Conservation (phyloP, 2,329 filamentous ascomycete species). For the Phialemonium atrogriseum region DNA sequence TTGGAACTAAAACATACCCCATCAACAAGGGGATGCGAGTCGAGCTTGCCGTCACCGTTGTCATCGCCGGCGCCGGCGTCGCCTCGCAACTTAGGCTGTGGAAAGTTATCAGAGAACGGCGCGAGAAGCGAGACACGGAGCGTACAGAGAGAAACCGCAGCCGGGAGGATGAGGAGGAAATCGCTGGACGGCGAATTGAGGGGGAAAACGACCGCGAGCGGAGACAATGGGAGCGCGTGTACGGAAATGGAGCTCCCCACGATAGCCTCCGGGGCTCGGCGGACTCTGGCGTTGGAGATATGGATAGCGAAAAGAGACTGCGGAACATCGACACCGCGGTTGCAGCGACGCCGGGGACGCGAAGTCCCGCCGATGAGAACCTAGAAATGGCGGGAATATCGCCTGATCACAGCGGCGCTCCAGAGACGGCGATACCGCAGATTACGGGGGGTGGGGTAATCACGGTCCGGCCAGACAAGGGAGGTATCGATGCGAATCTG, state of each 20-base stretch:
- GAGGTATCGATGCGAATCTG: conserved; percentile 27
- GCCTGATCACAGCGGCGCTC: conserved; percentile 23
- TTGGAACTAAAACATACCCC: conserved; percentile 70
- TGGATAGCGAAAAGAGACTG: conserved; percentile 35
- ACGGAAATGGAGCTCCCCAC: conserved; percentile 58
- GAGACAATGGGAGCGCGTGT: conserved; percentile 67
- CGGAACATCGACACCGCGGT: conserved; percentile 20
- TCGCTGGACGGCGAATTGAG: conserved; percentile 59
- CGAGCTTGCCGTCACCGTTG: conserved; percentile 69
- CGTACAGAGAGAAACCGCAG: conserved; percentile 42
- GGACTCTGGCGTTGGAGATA: conserved; percentile 44
- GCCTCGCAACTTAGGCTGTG: conserved; percentile 81
- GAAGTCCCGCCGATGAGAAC: conserved; percentile 31
- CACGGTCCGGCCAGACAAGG: conserved; percentile 44
- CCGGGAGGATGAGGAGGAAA: conserved; percentile 58
- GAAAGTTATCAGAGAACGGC: conserved; percentile 64
- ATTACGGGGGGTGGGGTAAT: conserved; percentile 36
- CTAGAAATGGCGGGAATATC: conserved; percentile 46
- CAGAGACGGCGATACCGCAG: conserved; percentile 32
- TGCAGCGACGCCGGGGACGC: conserved; percentile 21
- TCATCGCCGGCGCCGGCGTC: conserved; percentile 67
- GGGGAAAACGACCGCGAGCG: conserved; percentile 53
- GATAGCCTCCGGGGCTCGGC: conserved; percentile 29
- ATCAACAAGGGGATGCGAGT: conserved; percentile 80
- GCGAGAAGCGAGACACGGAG: conserved; percentile 42